Evolutionary conservation across 2,329 filamentous ascomycete genomes (phyloP), one percentile per base, ranked within the genome.

Genomic region (Penicillium expansum): DNA sequence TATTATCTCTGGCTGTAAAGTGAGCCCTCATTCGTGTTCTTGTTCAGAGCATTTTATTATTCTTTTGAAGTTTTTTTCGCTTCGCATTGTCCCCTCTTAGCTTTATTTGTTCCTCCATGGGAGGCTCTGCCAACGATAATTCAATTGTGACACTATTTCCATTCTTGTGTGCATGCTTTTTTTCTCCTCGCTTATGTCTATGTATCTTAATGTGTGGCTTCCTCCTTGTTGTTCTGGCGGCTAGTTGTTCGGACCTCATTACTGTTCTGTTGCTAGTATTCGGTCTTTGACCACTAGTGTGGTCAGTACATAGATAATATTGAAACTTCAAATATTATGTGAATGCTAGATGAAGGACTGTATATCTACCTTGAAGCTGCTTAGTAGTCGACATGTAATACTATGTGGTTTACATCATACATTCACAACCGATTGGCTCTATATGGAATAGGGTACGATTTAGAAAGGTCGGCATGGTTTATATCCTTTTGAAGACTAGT

Each of bases 1-100:
- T 66, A 67, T 67, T 67, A 66, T 57, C 63, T 63, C 63, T 62
- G 62, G 48, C 56, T 67, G 64, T 67, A 66, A 65, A 67, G 59
- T 66, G 63, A 56, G 62, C 57, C 53, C 48, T 48, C 33, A 47
- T 20, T 41, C 49, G 51, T 62, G 57, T 58, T 58, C 55, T 60
- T 58, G 45, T 58, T 61, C 63, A 58, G 63, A 63, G 56, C 55
- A 51, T 55, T 52, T 49, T 55, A 50, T 52, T 56, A 52, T 48
- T 44, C 51, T 35, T 56, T 52, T 20, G 29, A 37, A n/a, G 8
- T 24, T 18, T 48, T 6, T 45, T 52, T 50, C 22, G 6, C 29
- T 43, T 18, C 33, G 38, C 55, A 50, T 53, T 55, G 51, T 48
- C 42, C 35, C 55, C 30, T 56, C 35, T 57, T 59, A 57, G 55